These are phyloP conservation scores for Ceratobasidium sp. DNA, from an alignment of 1,284 basidiomycete species.

Conservation along the genomic window DNA sequence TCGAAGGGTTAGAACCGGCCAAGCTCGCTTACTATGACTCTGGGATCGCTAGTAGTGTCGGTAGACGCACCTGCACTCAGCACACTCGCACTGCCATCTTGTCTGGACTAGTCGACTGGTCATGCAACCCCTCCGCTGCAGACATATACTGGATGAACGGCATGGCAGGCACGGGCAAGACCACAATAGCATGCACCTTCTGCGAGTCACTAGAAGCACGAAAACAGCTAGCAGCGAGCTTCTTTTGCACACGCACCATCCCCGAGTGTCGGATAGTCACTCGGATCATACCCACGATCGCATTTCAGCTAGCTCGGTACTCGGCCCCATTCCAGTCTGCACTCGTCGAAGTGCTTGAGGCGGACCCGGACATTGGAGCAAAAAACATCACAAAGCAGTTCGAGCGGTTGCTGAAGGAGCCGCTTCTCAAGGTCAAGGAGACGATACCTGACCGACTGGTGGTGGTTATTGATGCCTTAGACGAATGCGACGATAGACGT, in stretches of 20 bases:
- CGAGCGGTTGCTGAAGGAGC: constrained; percentile 40
- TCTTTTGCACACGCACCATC: constrained; percentile 46
- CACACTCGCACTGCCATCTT: too few relatives aligned
- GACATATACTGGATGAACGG: constrained; percentile 47
- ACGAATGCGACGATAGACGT: constrained; percentile 46
- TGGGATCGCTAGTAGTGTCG: too few relatives aligned
- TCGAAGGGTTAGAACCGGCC: too few relatives aligned
- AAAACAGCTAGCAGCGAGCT: constrained; percentile 44
- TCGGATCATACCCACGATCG: constrained; percentile 40
- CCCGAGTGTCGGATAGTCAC: constrained; percentile 43
- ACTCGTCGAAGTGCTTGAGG: background rate
- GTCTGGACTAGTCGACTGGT: too few relatives aligned
- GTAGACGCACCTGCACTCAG: too few relatives aligned
- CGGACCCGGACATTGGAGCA: constrained; percentile 41
- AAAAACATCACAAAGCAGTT: constrained; percentile 43
- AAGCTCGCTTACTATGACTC: too few relatives aligned
- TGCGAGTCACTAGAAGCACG: constrained; percentile 37
- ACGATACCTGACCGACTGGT: background rate
- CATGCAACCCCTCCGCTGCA: too few relatives aligned
- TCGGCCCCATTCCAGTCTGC: constrained; percentile 2
- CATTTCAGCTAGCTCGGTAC: constrained; percentile 45
- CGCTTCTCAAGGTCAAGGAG: background rate
- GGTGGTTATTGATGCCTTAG: constrained; percentile 46
- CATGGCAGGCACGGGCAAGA: constrained; percentile 47
- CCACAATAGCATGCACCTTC: constrained; percentile 44